phyloP scores from a whole-genome alignment of 805 yeast species.

The Saccharomyces jurei region DNA sequence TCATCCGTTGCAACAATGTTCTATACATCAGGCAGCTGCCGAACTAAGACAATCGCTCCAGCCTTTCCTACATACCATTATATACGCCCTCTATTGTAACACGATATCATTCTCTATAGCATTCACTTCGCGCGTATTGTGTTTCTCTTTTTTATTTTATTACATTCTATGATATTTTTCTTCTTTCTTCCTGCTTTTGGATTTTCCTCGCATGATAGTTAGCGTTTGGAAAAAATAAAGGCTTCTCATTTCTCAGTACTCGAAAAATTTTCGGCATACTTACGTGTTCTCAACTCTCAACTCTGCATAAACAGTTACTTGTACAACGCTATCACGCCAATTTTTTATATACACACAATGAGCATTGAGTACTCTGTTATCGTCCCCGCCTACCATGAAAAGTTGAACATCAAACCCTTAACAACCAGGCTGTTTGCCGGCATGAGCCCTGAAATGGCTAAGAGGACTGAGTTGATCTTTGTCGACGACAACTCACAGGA shows the following conservation, averaged over 20 bases:
- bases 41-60: not conserved
- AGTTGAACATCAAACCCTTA: conserved; percentile 40
- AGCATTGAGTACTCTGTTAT: conserved; percentile 35
- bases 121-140: not conserved
- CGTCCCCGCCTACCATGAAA: conserved; percentile 47
- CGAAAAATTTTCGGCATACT: not conserved
- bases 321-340: not conserved
- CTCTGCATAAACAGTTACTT: too few species aligned
- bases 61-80: not conserved
- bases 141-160: not conserved
- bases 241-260: not conserved
- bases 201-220: not conserved
- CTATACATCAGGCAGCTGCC: conserved; percentile 38
- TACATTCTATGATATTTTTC: not conserved
- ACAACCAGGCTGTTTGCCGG: conserved; percentile 44
- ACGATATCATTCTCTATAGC: not conserved
- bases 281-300: not conserved
- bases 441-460: conserved; percentile 36
- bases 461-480: conserved; percentile 39
- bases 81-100: not conserved
- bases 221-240: not conserved
- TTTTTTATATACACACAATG: conserved; percentile 16
- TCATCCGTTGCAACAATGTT: conserved; percentile 87
- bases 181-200: not conserved
- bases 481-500: conserved; percentile 46